These are phyloP conservation scores for Ophiostoma montium DNA, from an alignment of 2,329 filamentous ascomycete genomes.

Conservation along the genomic window DNA sequence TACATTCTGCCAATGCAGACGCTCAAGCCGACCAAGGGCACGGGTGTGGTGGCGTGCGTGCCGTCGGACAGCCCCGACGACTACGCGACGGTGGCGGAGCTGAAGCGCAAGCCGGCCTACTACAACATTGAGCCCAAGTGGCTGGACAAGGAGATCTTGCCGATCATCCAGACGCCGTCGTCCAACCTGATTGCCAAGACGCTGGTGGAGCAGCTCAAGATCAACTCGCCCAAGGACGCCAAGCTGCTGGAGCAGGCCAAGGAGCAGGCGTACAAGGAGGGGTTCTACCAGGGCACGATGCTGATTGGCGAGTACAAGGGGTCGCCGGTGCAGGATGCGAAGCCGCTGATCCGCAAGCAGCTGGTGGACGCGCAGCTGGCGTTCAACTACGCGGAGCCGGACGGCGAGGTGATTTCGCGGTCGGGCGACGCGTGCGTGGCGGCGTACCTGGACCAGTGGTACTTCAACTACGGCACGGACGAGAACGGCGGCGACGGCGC, in stretches of 20 bases:
- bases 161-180: conserved; percentile 77
- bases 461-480: conserved; percentile 58
- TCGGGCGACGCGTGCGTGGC: conserved; percentile 60
- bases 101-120: conserved; percentile 90
- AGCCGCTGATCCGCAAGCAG: conserved; percentile 66
- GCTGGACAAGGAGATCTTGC: conserved; percentile 78
- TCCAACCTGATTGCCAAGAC: conserved; percentile 69
- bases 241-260: conserved; percentile 88
- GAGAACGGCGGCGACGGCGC: conserved; percentile 52
- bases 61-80: conserved; percentile 95
- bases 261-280: conserved; percentile 92
- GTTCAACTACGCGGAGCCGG: conserved; percentile 88
- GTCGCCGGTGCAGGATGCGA: conserved; percentile 67
- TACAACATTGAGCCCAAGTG: conserved; percentile 95
- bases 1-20: conserved; percentile 91
- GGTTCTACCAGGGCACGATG: conserved; percentile 91
- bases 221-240: conserved; percentile 87
- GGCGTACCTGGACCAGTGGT: conserved; percentile 92
- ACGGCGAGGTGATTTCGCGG: conserved; percentile 75
- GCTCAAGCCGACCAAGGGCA: conserved; percentile 85
- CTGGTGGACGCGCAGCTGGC: conserved; percentile 65
- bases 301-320: conserved; percentile 78
- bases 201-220: conserved; percentile 86
- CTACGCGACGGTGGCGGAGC: conserved; percentile 74
- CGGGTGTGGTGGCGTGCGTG: conserved; percentile 89